Evolutionary conservation across 2,329 filamentous ascomycete genomes (phyloP), one percentile per base, ranked within the genome.

Genomic region (Nannizzia gypsea): DNA sequence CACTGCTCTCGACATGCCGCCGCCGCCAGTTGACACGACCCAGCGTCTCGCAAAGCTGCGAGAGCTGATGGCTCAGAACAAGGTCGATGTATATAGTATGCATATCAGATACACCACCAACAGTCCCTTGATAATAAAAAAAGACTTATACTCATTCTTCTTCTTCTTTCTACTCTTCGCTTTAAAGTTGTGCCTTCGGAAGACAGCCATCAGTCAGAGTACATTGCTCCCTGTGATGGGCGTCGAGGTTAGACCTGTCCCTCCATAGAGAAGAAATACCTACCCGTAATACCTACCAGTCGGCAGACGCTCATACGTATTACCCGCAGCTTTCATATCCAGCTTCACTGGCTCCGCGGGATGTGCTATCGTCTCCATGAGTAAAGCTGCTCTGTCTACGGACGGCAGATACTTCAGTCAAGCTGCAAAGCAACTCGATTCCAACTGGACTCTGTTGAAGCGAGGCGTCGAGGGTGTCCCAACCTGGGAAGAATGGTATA

Each of bases 321-420:
- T 58, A 6, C 58, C 58, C 46, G 24, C 68, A 78, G 89, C 86
- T 71, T 96, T 86, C 70, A 95, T 99, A 67, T 91, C 85, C 63
- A 92, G 93, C 26, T 99, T 99, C 74, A 90, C 89, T 61, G 93
- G 93, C 59, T 99, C 93, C 8, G 92, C 93, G 48, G 93, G 93
- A 61, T 95, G 89, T 64, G 93, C 91, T 42, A 86, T 99, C 57
- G 81, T 99, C 60, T 93, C 91, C 1, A 81, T 83, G 56, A 86
- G 90, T 57, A 91, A 91, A 73, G 93, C 93, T 15, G 89, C 90
- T 13, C 78, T 99, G 60, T 90, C 93, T 11, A 99, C 93, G 31
- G 93, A 99, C 72, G 93, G 93, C 31, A 86, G 93, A 65, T 99
- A 99, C 75, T 99, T 97, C 80, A 97, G 95, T 76, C 93, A 99